Evolutionary conservation across 805 yeast species (phyloP).

Genomic region (Lipomyces mesembrius): DNA sequence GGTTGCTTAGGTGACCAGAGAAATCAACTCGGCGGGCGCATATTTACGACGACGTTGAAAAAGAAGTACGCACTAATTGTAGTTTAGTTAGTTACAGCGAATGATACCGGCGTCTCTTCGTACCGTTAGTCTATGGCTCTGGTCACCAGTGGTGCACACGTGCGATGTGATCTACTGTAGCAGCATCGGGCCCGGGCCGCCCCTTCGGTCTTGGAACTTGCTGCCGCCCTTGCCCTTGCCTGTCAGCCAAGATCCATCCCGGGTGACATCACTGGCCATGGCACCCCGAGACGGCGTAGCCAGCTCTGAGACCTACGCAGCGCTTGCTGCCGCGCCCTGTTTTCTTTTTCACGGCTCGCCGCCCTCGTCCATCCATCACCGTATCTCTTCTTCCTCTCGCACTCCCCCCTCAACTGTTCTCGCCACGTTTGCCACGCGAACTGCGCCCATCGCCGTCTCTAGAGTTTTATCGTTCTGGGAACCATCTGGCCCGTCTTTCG

Average conservation of each 20-base stretch:
- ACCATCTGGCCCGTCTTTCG: background rate
- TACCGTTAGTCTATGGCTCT: too few species aligned
- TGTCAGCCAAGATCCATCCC: too few species aligned
- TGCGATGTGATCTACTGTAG: background rate
- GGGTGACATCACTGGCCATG: background rate
- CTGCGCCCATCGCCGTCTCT: slow-evolving; percentile 2
- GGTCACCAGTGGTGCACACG: background rate
- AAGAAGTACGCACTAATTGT: too few species aligned
- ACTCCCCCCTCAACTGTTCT: slow-evolving; percentile 1
- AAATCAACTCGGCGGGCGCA: too few species aligned
- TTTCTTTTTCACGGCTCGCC: slow-evolving; percentile 1
- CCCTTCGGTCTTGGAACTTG: too few species aligned
- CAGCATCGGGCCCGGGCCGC: too few species aligned
- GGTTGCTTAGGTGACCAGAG: too few species aligned
- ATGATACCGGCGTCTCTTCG: too few species aligned
- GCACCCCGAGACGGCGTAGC: background rate
- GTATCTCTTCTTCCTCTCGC: background rate
- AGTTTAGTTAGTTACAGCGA: too few species aligned
- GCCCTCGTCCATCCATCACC: background rate
- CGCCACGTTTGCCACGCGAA: slow-evolving; percentile 8
- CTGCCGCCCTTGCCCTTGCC: too few species aligned
- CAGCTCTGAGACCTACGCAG: background rate
- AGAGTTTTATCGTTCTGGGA: background rate
- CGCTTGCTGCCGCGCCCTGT: background rate
- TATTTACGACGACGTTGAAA: too few species aligned